Base-by-base conservation (phyloP, 352 stramenopile genomes). In the Globisporangium cederbergense region DNA sequence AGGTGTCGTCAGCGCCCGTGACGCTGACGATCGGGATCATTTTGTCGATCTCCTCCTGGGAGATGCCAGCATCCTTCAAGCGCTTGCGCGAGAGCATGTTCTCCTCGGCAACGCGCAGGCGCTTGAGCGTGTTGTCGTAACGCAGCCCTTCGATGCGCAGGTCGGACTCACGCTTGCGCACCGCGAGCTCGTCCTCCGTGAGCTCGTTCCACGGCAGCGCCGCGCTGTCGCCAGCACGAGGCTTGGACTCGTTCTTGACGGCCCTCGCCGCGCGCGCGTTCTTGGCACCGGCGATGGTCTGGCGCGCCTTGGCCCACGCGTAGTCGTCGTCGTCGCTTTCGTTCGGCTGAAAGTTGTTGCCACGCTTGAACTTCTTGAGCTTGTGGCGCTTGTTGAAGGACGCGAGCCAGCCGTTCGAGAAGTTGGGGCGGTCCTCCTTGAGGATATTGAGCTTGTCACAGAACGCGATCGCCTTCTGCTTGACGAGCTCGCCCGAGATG, bases 381-480 rank as follows among this genome's bases (percentile, higher is more conserved):
- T 59, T 53, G 49, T 94, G 83, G 8, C 63, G 63, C 56, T 68
- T 68, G 63, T 93, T 93, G 65, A 95, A 95, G 13, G 79, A 90
- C 56, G 82, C 83, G 52, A 95, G 70, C 86, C 86, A 95, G 57
- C 86, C 86, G 65, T 95, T 95, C 8, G 86, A 95, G 65, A 93
- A 95, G 38, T 36, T 61, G 2, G 61, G 61, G 52, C 63, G 63
- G 13, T 60, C 40, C 30, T 58, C 63, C 36, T 45, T 42, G 8
- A 45, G n/a, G 30, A 66, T 66, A 4, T 55, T 55, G 52, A 66
- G 61, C 51, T 61, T 68, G 8, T 68, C 63, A 10, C 52, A 56
- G 52, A 66, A 66, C 61, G 61, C 52, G 28, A 61, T 20, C 16
- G 61, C 61, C 22, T 66, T 66, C 16, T 66, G 61, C 42, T 66